These are phyloP conservation scores for Mariannaea sp. DNA, from an alignment of 2,329 filamentous ascomycete species.

Conservation along the genomic window DNA sequence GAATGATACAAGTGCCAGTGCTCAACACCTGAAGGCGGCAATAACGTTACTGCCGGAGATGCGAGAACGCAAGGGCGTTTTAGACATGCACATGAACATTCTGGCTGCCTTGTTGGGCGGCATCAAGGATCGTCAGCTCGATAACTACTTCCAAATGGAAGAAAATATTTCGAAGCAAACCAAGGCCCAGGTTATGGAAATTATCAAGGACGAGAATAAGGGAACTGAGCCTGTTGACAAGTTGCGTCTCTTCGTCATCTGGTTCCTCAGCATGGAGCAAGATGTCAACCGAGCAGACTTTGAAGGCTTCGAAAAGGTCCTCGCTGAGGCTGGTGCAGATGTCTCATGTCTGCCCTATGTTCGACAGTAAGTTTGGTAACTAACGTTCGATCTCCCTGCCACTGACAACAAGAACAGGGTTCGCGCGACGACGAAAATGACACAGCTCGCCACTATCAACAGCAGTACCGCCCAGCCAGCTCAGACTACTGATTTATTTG, in stretches of 20 bases:
- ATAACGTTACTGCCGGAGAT: slow-evolving; percentile 92
- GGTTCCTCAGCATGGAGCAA: slow-evolving; percentile 92
- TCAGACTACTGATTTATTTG: slow-evolving; percentile 79
- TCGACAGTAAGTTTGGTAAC: slow-evolving; percentile 66
- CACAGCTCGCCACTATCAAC: slow-evolving; percentile 91
- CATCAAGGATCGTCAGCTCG: slow-evolving; percentile 92
- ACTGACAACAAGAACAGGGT: slow-evolving; percentile 59
- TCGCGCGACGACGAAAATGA: slow-evolving; percentile 95
- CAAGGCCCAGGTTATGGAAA: slow-evolving; percentile 84
- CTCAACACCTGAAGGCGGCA: slow-evolving; percentile 92
- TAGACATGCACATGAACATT: slow-evolving; percentile 99
- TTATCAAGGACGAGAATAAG: slow-evolving; percentile 80
- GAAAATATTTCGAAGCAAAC: slow-evolving; percentile 91
- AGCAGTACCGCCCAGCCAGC: slow-evolving; percentile 68
- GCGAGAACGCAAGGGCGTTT: slow-evolving; percentile 84
- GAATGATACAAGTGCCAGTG: slow-evolving; percentile 85
- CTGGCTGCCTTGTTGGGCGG: slow-evolving; percentile 75
- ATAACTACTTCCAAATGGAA: slow-evolving; percentile 95
- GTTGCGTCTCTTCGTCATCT: slow-evolving; percentile 92
- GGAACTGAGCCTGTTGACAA: slow-evolving; percentile 87
- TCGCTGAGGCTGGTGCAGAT: slow-evolving; percentile 76
- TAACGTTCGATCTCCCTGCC: neutral
- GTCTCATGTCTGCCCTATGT: slow-evolving; percentile 82
- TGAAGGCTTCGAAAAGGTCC: slow-evolving; percentile 82
- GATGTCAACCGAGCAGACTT: slow-evolving; percentile 84